These are phyloP conservation scores for Trichoderma sp. DNA, from an alignment of 2,329 filamentous ascomycete species.

Conservation along the genomic window DNA sequence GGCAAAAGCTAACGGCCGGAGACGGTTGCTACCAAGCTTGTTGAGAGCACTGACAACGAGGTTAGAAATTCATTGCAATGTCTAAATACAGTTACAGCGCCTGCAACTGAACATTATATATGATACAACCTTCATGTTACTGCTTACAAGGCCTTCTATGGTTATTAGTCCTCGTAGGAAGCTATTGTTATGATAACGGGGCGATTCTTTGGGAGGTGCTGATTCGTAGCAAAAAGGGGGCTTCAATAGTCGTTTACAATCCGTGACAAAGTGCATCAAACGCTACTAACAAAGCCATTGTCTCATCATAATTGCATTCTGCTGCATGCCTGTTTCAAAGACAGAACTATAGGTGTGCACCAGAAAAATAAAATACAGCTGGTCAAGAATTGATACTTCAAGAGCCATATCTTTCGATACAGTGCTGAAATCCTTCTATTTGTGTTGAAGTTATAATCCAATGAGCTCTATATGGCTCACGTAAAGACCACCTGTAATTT, in stretches of 20 bases:
- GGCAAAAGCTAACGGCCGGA: slow-evolving; percentile 54
- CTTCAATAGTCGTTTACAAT: slow-evolving; percentile 57
- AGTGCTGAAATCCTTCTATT: too few species aligned
- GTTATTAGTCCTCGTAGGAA: slow-evolving; percentile 74
- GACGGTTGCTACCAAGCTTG: slow-evolving; percentile 40
- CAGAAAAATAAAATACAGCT: too few species aligned
- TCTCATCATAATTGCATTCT: slow-evolving; percentile 54
- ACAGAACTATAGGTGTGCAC: too few species aligned
- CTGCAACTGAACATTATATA: slow-evolving; percentile 75
- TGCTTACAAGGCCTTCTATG: slow-evolving; percentile 57
- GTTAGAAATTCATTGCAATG: slow-evolving; percentile 70
- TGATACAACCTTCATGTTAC: slow-evolving; percentile 58
- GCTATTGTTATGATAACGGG: slow-evolving; percentile 70
- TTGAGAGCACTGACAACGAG: slow-evolving; percentile 60
- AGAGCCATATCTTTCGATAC: too few species aligned
- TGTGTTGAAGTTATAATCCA: too few species aligned
- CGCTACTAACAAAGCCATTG: slow-evolving; percentile 66
- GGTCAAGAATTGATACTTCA: too few species aligned
- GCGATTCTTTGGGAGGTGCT: slow-evolving; percentile 60
- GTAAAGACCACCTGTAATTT: too few species aligned
- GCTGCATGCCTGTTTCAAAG: too few species aligned
- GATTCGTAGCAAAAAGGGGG: slow-evolving; percentile 65
- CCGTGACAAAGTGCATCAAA: slow-evolving; percentile 62
- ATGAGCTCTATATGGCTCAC: too few species aligned
- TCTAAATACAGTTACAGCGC: slow-evolving; percentile 58